Evolutionary conservation across 371 early-diverging fungal species (phyloP), one percentile per base, ranked within the genome.

Genomic region (Basidiobolus meristosporus): DNA sequence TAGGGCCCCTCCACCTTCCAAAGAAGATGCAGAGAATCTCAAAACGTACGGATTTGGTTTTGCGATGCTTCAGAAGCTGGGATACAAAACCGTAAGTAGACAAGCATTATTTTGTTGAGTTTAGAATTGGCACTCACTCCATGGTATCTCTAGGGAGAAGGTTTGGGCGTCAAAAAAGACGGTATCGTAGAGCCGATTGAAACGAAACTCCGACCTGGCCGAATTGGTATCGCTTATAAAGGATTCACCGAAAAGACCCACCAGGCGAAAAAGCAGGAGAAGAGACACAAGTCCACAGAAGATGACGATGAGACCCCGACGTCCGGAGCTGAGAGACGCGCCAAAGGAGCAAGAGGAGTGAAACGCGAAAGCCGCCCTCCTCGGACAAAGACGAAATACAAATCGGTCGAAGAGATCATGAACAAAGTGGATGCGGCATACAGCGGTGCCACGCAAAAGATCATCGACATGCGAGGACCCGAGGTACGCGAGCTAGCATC

Each of bases 151-250:
- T 36, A 45, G 46, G 86, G 86, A 7, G 51, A 69, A 46, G 85
- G 82, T 33, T 59, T 92, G 2, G 96, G 96, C 3, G 60, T 59
- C 29, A 69, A 67, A 2, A 84, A 86, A 3, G 59, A 59, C 19
- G 96, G 96, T 48, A 88, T 89, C 20, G 66, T 82, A 12, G 74
- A 84, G 32, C 91, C 93, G 2, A 73, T 95, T 19, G 81, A 90
- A 36, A 80, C 77, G 2, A 83, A 81, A 45, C 45, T 70, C 28
- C 79, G 91, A 21, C 91, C 90, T 4, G 54, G 55, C 7, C 62
- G 73, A 36, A 77, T 76, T 70, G 91, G 92, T 42, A 66, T 95
- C 21, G 78, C 77, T 22, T 73, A 67, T 56, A 55, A 65, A 14
- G 78, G 76, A 4, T 79, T 83, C 46, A 71, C 76, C 46, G 83